Evolutionary conservation across 2,329 filamentous ascomycete species (phyloP).

Genomic region (Dryadomyces quercus-mongolicae): DNA sequence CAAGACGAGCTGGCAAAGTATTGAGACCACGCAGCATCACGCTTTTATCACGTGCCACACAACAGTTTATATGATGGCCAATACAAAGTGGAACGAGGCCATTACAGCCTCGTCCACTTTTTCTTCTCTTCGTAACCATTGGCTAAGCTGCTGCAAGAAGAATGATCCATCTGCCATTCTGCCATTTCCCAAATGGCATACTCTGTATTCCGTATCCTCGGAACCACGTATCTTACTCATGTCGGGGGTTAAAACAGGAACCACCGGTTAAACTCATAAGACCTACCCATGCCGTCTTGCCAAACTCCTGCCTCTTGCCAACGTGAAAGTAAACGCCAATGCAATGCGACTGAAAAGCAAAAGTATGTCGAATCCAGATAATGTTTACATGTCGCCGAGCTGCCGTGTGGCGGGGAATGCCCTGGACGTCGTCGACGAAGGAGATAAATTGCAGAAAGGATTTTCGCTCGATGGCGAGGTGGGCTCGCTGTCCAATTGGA

Average conservation of each 20-base stretch:
- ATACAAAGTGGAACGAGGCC: background rate
- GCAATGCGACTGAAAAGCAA: conserved; percentile 46
- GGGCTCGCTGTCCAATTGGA: background rate
- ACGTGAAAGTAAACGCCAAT: conserved; percentile 31
- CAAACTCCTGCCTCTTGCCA: background rate
- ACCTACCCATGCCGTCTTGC: background rate
- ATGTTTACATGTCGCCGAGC: conserved; percentile 2
- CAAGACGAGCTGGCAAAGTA: conserved; percentile 26
- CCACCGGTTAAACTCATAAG: too few relatives aligned
- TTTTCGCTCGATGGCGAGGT: background rate
- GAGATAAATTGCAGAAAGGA: background rate
- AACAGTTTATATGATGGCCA: background rate
- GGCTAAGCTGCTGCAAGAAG: background rate
- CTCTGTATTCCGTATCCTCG: too few relatives aligned
- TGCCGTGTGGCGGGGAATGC: background rate
- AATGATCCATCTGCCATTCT: background rate
- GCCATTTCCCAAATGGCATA: too few relatives aligned
- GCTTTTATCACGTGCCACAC: background rate
- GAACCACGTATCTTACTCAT: too few relatives aligned
- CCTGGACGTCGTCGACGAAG: background rate
- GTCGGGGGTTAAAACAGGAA: too few relatives aligned
- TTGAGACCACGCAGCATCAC: background rate
- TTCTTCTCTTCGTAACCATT: background rate
- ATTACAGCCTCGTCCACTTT: too few relatives aligned
- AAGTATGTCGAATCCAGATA: conserved; percentile 15